Evolutionary conservation across 345 rosid species (phyloP).

Genomic region (Melaleuca alternifolia): DNA sequence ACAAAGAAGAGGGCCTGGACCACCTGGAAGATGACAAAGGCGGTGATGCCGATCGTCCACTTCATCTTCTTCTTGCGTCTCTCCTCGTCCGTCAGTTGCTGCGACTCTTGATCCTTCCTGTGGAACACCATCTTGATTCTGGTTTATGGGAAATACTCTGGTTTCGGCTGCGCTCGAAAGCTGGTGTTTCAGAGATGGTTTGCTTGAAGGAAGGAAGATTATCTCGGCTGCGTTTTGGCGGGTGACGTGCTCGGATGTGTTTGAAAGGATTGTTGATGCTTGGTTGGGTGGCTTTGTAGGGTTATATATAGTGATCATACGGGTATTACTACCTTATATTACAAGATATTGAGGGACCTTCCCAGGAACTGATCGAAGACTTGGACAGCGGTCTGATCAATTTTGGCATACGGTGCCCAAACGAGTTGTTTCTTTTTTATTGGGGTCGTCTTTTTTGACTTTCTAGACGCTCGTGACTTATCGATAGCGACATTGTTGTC

Average conservation of each 20-base stretch:
- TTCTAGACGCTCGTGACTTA: not conserved
- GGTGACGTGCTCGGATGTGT: not conserved
- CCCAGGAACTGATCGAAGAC: not conserved
- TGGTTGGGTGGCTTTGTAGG: not conserved
- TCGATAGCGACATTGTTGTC: not conserved
- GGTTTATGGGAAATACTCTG: not conserved
- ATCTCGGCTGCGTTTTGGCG: not conserved
- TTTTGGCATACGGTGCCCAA: not conserved
- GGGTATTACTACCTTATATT: not conserved
- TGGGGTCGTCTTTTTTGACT: not conserved
- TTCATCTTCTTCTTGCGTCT: slow-evolving; percentile 7
- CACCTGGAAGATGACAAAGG: slow-evolving; percentile 8
- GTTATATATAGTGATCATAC: not conserved
- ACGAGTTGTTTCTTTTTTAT: not conserved
- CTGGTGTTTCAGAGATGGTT: not conserved
- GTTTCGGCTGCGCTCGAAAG: not conserved
- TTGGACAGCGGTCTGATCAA: not conserved
- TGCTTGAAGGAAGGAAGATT: slow-evolving; percentile 2
- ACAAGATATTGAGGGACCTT: not conserved
- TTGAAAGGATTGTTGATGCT: not conserved
- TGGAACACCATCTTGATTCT: not conserved
- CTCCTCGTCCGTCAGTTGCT: not conserved
- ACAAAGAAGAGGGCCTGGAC: slow-evolving; percentile 5
- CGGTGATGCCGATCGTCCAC: not conserved
- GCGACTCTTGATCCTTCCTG: not conserved